phyloP scores from a whole-genome alignment of 2,329 filamentous ascomycete species.

The Pyrenochaeta sp. region DNA sequence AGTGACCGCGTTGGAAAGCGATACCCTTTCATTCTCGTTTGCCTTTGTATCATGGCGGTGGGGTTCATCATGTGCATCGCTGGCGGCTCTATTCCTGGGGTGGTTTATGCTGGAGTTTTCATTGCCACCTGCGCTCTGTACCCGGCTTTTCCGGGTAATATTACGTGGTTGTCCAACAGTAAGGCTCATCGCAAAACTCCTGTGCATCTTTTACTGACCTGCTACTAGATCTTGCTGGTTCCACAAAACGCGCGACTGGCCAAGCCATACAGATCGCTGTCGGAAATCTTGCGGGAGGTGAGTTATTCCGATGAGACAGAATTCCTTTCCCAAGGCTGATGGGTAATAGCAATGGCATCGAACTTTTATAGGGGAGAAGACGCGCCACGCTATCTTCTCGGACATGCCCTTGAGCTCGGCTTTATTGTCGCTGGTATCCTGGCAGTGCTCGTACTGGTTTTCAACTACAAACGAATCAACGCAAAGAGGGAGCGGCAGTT shows the following conservation, averaged over 20 bases:
- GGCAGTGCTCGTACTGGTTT: constrained; percentile 54
- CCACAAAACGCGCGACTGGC: constrained; percentile 61
- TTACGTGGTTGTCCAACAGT: constrained; percentile 64
- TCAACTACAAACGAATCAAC: constrained; percentile 68
- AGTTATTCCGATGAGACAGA: background rate
- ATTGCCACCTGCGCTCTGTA: constrained; percentile 49
- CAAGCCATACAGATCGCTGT: constrained; percentile 60
- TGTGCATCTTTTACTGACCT: constrained; percentile 10
- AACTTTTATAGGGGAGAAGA: constrained; percentile 72
- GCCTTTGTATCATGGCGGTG: constrained; percentile 42
- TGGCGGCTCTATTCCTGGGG: constrained; percentile 38
- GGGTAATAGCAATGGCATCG: constrained; percentile 67
- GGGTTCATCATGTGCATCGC: constrained; percentile 51
- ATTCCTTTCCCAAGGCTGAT: too few relatives aligned
- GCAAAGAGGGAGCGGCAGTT: constrained; percentile 57
- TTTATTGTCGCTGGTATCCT: constrained; percentile 59
- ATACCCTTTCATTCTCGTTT: constrained; percentile 45
- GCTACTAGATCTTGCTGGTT: constrained; percentile 60
- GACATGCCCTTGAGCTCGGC: constrained; percentile 61
- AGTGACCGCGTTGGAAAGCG: constrained; percentile 45
- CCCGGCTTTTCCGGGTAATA: constrained; percentile 49
- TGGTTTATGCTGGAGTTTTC: constrained; percentile 50
- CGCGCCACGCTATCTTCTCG: constrained; percentile 59
- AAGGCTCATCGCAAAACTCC: constrained; percentile 7
- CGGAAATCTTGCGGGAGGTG: constrained; percentile 55